Evolutionary conservation across 805 yeast genomes (phyloP).

Genomic region (Sugiyamaella qingdaonensis): DNA sequence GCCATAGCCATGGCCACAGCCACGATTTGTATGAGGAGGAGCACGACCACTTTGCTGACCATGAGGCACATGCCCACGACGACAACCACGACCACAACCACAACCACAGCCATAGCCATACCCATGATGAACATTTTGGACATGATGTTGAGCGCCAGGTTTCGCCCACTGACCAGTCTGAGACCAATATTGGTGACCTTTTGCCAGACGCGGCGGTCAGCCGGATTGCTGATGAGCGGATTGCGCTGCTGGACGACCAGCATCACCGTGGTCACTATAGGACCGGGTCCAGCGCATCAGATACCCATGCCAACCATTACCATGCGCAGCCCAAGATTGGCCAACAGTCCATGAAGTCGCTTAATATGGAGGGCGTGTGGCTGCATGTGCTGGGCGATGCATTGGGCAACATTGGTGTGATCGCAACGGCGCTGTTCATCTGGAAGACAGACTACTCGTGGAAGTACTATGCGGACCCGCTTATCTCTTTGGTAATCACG

Average conservation of each 20-base stretch:
- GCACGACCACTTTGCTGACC: too few relatives aligned
- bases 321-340: conserved; percentile 28
- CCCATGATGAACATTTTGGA: conserved; percentile 21
- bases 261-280: conserved; percentile 6
- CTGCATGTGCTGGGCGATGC: conserved; percentile 96
- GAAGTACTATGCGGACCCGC: conserved; percentile 83
- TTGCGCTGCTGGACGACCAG: conserved; percentile 32
- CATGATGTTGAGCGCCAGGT: conserved; percentile 2
- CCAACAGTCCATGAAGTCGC: conserved; percentile 47
- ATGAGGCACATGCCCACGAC: not conserved
- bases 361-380: conserved; percentile 97
- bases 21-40: conserved; percentile 8
- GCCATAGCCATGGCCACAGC: conserved; percentile 23
- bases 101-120: conserved; percentile 19
- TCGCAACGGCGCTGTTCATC: conserved; percentile 79
- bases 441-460: conserved; percentile 91
- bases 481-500: conserved; percentile 80
- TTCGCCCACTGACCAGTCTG: not conserved
- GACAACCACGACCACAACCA: too few relatives aligned
- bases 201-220: conserved; percentile 48
- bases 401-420: conserved; percentile 91
- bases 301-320: conserved; percentile 28
- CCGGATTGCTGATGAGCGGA: conserved; percentile 36
- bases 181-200: conserved; percentile 33
- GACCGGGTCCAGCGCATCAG: conserved; percentile 16